These are phyloP conservation scores for Euphorbia celastroides DNA, from an alignment of 441 rosid genomes.

Conservation along the genomic window DNA sequence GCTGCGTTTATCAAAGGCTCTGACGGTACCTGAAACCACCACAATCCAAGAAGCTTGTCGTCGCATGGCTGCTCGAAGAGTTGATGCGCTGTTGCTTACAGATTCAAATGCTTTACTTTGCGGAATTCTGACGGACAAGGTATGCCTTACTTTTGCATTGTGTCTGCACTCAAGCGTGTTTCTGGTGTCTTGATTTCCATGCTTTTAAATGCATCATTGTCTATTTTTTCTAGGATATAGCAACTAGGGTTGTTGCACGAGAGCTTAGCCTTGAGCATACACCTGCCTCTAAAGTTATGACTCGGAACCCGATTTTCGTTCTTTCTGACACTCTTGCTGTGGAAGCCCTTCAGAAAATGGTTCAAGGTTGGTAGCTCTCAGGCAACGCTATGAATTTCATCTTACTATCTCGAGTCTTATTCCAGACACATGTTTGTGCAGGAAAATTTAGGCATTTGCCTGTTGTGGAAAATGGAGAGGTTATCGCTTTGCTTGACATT, in stretches of 20 bases:
- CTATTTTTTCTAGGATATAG: conserved; percentile 55
- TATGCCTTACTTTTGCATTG: conserved; percentile 13
- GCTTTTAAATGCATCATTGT: background rate
- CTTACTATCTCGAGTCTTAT: background rate
- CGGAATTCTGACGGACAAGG: conserved; percentile 98
- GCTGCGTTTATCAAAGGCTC: conserved; percentile 81
- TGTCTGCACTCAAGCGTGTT: background rate
- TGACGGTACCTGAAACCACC: conserved; percentile 84
- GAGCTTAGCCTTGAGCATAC: conserved; percentile 78
- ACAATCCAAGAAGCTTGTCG: conserved; percentile 82
- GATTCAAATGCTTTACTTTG: conserved; percentile 91
- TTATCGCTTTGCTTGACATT: conserved; percentile 89
- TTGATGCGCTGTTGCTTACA: conserved; percentile 92
- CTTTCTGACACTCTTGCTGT: conserved; percentile 94
- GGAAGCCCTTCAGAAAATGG: conserved; percentile 99
- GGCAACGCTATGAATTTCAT: conserved; percentile 10
- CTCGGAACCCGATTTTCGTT: conserved; percentile 86
- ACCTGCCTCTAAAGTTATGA: conserved; percentile 90
- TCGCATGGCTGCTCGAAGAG: conserved; percentile 88
- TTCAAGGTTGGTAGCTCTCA: conserved; percentile 54
- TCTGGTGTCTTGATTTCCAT: background rate
- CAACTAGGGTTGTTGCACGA: conserved; percentile 74
- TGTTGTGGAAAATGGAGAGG: conserved; percentile 98
- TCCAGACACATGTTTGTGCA: conserved; percentile 25
- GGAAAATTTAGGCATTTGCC: conserved; percentile 99